Evolutionary conservation across 1,139 yeast species (phyloP).

Genomic region (Geotrichum macrosporum): DNA sequence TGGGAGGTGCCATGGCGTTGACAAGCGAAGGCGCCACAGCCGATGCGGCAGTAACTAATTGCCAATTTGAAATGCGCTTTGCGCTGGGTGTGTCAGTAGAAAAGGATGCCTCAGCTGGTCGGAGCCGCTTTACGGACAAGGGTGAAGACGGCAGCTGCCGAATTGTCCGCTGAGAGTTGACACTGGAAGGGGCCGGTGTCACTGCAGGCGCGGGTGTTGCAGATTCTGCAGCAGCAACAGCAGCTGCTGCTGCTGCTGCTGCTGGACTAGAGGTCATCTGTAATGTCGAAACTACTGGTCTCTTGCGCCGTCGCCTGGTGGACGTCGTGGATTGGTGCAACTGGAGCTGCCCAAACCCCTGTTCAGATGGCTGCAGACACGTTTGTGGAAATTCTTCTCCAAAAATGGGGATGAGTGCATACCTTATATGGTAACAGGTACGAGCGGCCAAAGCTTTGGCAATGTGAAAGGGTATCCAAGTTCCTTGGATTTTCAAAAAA

Average conservation of each 20-base stretch:
- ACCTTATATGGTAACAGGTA: conserved; percentile 75
- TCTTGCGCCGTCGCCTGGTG: conserved; percentile 13
- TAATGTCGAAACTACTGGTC: too few species aligned
- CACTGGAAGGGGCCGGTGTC: too few species aligned
- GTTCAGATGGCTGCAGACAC: conserved; percentile 62
- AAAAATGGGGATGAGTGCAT: conserved; percentile 72
- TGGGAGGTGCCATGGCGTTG: conserved; percentile 1
- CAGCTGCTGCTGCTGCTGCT: too few species aligned
- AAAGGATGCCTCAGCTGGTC: too few species aligned
- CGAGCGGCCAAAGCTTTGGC: conserved; percentile 66
- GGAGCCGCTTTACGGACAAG: too few species aligned
- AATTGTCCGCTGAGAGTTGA: too few species aligned
- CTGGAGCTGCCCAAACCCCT: conserved; percentile 65
- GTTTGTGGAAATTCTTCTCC: conserved; percentile 67
- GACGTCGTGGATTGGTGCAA: conserved; percentile 8
- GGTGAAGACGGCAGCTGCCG: too few species aligned
- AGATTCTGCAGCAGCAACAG: too few species aligned
- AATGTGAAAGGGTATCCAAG: conserved; percentile 78
- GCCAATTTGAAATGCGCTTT: not conserved
- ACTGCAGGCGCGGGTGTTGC: too few species aligned
- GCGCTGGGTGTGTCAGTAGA: too few species aligned
- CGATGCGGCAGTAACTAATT: not conserved
- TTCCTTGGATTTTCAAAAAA: conserved; percentile 86
- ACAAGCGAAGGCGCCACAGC: conserved; percentile 8
- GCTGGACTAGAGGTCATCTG: too few species aligned